Conservation (phyloP, 2,329 filamentous ascomycete genomes). For the Talaromyces sp. region DNA sequence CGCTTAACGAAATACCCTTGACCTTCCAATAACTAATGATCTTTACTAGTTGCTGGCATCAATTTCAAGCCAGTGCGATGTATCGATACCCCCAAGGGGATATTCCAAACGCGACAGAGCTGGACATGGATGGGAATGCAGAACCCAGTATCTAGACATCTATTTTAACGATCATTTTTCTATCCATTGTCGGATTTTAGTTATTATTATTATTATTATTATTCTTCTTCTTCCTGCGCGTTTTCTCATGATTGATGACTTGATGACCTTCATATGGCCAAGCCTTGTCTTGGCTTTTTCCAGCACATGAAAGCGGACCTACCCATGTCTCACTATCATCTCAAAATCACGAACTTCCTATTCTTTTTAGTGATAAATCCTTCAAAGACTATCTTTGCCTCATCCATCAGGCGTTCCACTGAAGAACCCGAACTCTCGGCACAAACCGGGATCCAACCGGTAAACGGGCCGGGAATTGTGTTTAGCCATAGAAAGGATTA, state of each 20-base stretch:
- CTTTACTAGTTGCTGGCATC: slow-evolving; percentile 48
- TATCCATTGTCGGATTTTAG: not conserved
- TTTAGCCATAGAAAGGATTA: slow-evolving; percentile 6
- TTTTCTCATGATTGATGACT: slow-evolving; percentile 23
- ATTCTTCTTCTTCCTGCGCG: not conserved
- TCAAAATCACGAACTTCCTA: not conserved
- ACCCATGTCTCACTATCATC: not conserved
- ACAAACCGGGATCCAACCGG: slow-evolving; percentile 21
- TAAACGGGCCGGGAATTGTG: slow-evolving; percentile 5
- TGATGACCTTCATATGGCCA: slow-evolving; percentile 13
- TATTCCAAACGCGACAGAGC: slow-evolving; percentile 22
- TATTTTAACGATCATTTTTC: not conserved
- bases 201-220: not conserved
- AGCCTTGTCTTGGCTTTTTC: not conserved
- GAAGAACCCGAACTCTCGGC: slow-evolving; percentile 15
- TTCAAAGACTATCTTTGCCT: not conserved
- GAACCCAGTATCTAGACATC: not conserved
- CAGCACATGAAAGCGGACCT: not conserved
- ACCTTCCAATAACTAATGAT: slow-evolving; percentile 5
- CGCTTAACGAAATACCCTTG: not conserved
- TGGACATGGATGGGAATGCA: slow-evolving; percentile 24
- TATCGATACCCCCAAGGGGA: slow-evolving; percentile 35
- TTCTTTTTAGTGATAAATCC: not conserved
- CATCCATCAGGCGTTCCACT: not conserved
- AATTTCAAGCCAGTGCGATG: slow-evolving; percentile 41